Evolutionary conservation across 495 filamentous ascomycete genomes (phyloP).

Genomic region (Aspergillus mulundensis): DNA sequence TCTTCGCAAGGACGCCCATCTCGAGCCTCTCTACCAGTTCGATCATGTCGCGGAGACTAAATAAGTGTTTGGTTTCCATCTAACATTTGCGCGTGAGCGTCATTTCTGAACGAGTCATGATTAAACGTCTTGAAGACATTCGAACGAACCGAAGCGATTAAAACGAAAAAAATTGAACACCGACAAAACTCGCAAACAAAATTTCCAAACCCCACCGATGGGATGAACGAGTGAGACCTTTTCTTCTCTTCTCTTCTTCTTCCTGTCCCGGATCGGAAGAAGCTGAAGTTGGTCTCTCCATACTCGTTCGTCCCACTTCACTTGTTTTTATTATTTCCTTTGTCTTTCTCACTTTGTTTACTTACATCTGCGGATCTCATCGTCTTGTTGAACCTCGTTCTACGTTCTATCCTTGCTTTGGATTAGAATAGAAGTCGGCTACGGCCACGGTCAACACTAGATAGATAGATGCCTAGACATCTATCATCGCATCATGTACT

Average conservation of each 20-base stretch:
- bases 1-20: conserved; percentile 44
- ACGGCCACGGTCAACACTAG: not conserved
- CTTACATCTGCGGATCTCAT: not conserved
- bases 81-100: not conserved
- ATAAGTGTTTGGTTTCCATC: not conserved
- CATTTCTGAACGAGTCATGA: not conserved
- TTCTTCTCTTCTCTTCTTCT: too few species aligned
- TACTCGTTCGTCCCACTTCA: not conserved
- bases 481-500: not conserved
- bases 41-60: conserved; percentile 25
- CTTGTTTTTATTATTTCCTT: not conserved
- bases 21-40: conserved; percentile 65
- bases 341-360: not conserved
- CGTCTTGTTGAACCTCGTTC: not conserved
- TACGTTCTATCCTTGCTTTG: not conserved
- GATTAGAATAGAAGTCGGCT: not conserved
- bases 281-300: not conserved
- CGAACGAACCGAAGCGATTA: not conserved
- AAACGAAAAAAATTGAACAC: not conserved
- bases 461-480: not conserved
- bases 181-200: not conserved
- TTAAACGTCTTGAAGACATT: not conserved
- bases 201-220: not conserved
- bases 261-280: too few species aligned
- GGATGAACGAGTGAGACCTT: too few species aligned